A percentile compares a stretch with the other conserved stretches of the same genome.
phyloP scores from a whole-genome alignment of 2,329 filamentous ascomycete species.

The Blastomyces silverae region DNA sequence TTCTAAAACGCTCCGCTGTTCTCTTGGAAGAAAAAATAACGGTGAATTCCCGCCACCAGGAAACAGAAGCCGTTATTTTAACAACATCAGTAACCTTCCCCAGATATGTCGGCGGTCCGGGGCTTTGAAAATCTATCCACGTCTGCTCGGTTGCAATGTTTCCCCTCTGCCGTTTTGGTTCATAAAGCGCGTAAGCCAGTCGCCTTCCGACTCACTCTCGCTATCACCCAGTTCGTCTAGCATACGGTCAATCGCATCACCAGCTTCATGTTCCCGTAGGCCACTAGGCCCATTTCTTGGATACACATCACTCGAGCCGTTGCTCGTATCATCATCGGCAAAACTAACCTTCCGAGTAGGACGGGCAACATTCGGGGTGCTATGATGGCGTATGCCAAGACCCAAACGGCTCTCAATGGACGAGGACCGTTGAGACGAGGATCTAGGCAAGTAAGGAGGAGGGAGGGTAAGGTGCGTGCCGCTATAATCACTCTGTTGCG shows the following conservation, averaged over 20 bases:
- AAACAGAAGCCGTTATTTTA: no score
- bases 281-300: conserved; percentile 10
- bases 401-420: conserved; percentile 17
- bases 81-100: background rate
- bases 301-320: conserved; percentile 7
- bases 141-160: background rate
- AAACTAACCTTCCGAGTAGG: conserved; percentile 22
- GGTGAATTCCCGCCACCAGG: background rate
- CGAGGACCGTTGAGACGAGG: conserved; percentile 20
- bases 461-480: conserved; percentile 18
- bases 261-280: conserved; percentile 20
- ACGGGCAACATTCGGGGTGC: background rate
- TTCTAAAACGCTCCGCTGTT: no score
- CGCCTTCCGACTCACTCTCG: conserved; percentile 23
- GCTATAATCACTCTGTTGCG: conserved; percentile 19
- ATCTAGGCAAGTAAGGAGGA: conserved; percentile 20
- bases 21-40: background rate
- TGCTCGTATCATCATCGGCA: conserved; percentile 19
- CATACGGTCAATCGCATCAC: conserved; percentile 29
- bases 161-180: conserved; percentile 1
- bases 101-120: no score
- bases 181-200: conserved; percentile 17
- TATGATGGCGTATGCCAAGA: conserved; percentile 4
- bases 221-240: conserved; percentile 28
- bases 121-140: background rate